phyloP scores from a whole-genome alignment of 805 yeast genomes.

The Pichia occidentalis region DNA sequence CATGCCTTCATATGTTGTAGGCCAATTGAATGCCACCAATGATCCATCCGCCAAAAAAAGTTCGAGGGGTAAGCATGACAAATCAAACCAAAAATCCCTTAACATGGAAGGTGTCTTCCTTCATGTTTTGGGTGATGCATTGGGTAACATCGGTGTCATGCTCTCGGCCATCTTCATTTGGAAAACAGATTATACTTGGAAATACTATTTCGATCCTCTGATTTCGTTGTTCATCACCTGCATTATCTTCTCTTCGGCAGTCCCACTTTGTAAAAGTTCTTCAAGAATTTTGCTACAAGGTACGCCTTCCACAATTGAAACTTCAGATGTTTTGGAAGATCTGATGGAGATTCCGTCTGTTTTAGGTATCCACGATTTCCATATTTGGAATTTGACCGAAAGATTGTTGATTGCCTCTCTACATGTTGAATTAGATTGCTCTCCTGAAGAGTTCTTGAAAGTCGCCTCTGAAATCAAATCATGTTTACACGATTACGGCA shows the following conservation, averaged over 20 bases:
- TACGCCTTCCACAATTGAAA: conserved; percentile 77
- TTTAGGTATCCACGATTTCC: conserved; percentile 87
- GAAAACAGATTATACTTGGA: conserved; percentile 89
- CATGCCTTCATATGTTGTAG: conserved; percentile 26
- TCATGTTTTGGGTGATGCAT: conserved; percentile 93
- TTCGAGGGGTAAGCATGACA: conserved; percentile 9
- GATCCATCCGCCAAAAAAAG: conserved; percentile 15
- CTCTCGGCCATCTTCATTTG: conserved; percentile 84
- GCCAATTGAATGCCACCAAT: conserved; percentile 14
- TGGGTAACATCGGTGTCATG: conserved; percentile 93
- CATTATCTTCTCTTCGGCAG: conserved; percentile 84
- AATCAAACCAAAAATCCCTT: conserved; percentile 47
- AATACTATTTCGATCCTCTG: conserved; percentile 76
- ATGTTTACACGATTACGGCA: conserved; percentile 75
- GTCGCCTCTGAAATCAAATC: conserved; percentile 71
- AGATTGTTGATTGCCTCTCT: conserved; percentile 79
- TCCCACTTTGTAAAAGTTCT: conserved; percentile 82
- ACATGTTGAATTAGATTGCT: conserved; percentile 67
- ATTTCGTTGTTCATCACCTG: conserved; percentile 80
- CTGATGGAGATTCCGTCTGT: conserved; percentile 67
- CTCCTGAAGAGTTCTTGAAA: conserved; percentile 60
- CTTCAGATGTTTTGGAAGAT: conserved; percentile 64
- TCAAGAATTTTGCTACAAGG: conserved; percentile 88
- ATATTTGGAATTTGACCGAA: conserved; percentile 93
- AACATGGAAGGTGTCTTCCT: conserved; percentile 96